Evolutionary conservation across 2,329 filamentous ascomycete species (phyloP), one percentile per base, ranked within the genome.

Genomic region (Colletotrichum salicis): DNA sequence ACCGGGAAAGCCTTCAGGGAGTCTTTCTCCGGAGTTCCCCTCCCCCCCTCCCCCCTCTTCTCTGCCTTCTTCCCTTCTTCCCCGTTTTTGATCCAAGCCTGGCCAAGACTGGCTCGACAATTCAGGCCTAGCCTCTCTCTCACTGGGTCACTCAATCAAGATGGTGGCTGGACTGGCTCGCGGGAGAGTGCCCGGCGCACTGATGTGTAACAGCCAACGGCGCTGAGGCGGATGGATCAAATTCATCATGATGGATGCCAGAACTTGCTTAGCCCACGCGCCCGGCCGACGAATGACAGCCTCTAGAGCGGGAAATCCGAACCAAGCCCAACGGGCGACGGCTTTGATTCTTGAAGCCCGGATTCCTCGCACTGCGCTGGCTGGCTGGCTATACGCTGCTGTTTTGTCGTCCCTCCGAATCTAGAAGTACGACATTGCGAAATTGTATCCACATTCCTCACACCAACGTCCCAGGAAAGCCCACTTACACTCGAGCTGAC

Each of bases 171-270:
- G n/a, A 31, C 51, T 51, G 10, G 56, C 52, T n/a, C 59, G 55
- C 45, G 64, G 45, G 27, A 45, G 35, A 45, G 51, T 27, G 57
- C n/a, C 19, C 41, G 41, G 13, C 59, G 59, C 37, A 63, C 62
- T 64, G 65, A 62, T 29, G 13, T 58, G 29, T 61, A 24, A 52
- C 55, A 55, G 54, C 60, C 27, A 67, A 70, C 67, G 58, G 35
- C 63, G 51, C 57, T 70, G 63, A 61, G 37, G 67, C 67, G 54
- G 41, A 48, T 48, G 41, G 37, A 41, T 41, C 37, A 41, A 15
- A 15, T 41, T 41, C 37, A 41, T 19, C 37, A 41, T 41, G 37
- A 41, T 15, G 37, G 41, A 48, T 33, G 51, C 22, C 59, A 33
- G 41, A 31, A 54, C 27, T 58, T 58, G 31, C 64, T 37, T 24